Evolutionary conservation across 1,284 basidiomycete genomes (phyloP), one percentile per base, ranked within the genome.

Genomic region (Tilletia caries): DNA sequence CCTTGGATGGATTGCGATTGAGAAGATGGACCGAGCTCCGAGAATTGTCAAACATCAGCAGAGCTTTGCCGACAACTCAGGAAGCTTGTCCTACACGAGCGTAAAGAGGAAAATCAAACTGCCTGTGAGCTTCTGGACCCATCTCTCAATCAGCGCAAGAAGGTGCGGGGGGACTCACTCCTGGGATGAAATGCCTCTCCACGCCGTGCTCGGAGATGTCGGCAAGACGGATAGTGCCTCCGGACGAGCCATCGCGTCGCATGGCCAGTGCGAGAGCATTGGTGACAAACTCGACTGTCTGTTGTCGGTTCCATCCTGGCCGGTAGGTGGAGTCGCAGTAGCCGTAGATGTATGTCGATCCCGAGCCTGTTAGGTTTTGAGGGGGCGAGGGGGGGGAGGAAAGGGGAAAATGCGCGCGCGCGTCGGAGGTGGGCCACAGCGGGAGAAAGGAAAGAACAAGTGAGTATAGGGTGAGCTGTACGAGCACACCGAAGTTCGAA

Each of bases 311-410:
- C 95, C 92, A 95, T n/a, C 91, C 93, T 44, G 95, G 93, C 83
- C 89, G 86, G 85, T 92, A 99, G n/a, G 93, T 98, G 34, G 96
- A 93, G 84, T 99, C 96, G 83, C 96, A 98, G 86, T 96, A 98
- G 64, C 95, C 96, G 82, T 98, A 98, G 23, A 98, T 94, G 84
- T 98, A 99, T 13, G 94, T 93, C 52, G 94, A 97, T 18, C 96
- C 96, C 68, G 93, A 96, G 41, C 93, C 92, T 93, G 72, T n/a
- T n/a, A n/a, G n/a, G n/a, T n/a, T n/a, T n/a, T n/a, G n/a, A n/a
- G n/a, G n/a, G n/a, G n/a, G n/a, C n/a, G n/a, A n/a, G n/a, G n/a
- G n/a, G n/a, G n/a, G n/a, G 60, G 20, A 65, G n/a, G 32, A 29
- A 25, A 25, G 52, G 1, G 4, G 13, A 43, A 33, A 13, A 10